Percentiles rank a stretch among this genome's conserved stretches.
These are phyloP conservation scores for Pichia sp. DNA, from an alignment of 1,139 yeast genomes.

Conservation along the genomic window DNA sequence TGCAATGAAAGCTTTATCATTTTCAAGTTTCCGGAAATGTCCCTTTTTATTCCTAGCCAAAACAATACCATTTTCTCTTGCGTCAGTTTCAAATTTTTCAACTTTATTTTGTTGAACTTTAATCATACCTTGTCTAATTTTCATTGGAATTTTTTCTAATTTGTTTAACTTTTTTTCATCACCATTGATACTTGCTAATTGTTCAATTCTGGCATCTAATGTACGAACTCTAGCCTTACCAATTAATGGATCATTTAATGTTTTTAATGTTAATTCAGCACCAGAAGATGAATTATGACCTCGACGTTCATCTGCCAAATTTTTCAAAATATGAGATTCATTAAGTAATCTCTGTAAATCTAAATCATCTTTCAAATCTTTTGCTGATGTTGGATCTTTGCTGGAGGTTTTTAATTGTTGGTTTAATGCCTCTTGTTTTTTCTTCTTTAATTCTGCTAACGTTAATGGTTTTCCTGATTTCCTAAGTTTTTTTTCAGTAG, in stretches of 20 bases:
- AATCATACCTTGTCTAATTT: constrained; percentile 78
- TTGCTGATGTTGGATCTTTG: constrained; percentile 19
- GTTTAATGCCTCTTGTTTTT: constrained; percentile 21
- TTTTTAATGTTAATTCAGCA: constrained; percentile 66
- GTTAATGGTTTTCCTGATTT: constrained; percentile 38
- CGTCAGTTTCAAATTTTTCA: constrained; percentile 61
- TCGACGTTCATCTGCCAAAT: constrained; percentile 22
- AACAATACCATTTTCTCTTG: constrained; percentile 83
- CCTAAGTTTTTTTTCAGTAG: constrained; percentile 40
- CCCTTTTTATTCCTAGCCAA: constrained; percentile 62
- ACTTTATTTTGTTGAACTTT: constrained; percentile 48
- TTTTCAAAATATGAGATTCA: constrained; percentile 81
- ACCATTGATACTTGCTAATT: constrained; percentile 48
- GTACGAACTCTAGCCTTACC: constrained; percentile 79
- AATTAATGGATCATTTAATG: constrained; percentile 64
- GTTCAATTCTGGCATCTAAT: constrained; percentile 58
- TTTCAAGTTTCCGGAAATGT: constrained; percentile 45
- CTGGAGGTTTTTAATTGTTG: constrained; percentile 31
- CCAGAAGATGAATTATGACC: constrained; percentile 49
- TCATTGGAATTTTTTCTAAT: constrained; percentile 81
- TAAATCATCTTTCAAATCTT: constrained; percentile 44
- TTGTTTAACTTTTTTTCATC: constrained; percentile 32
- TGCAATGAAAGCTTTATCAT: constrained; percentile 49
- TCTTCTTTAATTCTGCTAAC: constrained; percentile 27
- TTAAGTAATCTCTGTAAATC: constrained; percentile 74